phyloP scores from a whole-genome alignment of 2,329 filamentous ascomycete species.

The Talaromyces piceae region DNA sequence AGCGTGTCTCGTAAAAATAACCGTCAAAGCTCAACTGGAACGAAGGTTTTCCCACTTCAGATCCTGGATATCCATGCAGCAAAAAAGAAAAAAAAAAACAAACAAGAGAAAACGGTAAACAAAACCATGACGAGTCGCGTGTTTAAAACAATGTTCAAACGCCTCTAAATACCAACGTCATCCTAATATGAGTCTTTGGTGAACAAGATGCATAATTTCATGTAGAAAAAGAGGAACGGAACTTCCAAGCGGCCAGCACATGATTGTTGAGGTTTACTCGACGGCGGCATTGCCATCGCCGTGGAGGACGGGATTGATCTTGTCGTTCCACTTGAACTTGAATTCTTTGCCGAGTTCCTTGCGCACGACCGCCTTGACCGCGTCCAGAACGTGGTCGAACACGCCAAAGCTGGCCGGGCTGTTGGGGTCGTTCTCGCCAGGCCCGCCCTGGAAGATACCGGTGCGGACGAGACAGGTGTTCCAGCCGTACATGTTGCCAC shows the following conservation, averaged over 20 bases:
- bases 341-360: conserved; percentile 69
- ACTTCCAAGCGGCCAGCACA: background rate
- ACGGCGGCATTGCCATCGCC: conserved; percentile 46
- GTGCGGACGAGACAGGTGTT: conserved; percentile 73
- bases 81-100: background rate
- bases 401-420: conserved; percentile 73
- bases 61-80: conserved; percentile 12
- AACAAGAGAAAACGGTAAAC: conserved; percentile 4
- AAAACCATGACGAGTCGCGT: background rate
- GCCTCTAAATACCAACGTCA: conserved; percentile 1
- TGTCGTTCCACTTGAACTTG: conserved; percentile 64
- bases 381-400: conserved; percentile 65
- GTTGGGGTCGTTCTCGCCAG: conserved; percentile 63
- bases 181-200: background rate
- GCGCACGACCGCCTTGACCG: conserved; percentile 58
- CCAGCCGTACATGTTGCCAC: conserved; percentile 75
- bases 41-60: background rate
- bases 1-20: background rate
- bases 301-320: conserved; percentile 60
- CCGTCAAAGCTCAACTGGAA: background rate
- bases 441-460: conserved; percentile 63
- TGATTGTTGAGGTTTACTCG: conserved; percentile 36
- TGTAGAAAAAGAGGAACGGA: no score
- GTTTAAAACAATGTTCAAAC: background rate
- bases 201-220: conserved; percentile 1